These are phyloP conservation scores for Daedaleopsis sinensis DNA, from an alignment of 768 basidiomycete genomes.

Conservation along the genomic window DNA sequence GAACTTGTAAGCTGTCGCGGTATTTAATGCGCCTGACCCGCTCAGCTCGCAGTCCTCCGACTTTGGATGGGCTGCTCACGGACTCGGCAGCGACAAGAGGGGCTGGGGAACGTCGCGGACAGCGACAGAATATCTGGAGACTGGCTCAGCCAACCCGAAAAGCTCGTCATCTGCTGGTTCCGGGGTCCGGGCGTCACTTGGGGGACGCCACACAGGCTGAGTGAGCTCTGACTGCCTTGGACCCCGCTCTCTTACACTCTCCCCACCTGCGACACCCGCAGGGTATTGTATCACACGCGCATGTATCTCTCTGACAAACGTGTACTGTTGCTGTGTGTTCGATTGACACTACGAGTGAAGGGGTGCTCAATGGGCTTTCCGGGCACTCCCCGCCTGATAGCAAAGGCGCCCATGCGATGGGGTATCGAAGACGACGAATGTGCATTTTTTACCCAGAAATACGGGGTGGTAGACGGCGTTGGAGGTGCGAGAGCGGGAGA, in stretches of 20 bases:
- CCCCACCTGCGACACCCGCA: neutral
- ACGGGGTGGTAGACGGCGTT: neutral
- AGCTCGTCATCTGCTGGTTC: conserved; percentile 9
- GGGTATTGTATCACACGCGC: conserved; percentile 1
- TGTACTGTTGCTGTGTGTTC: conserved; percentile 8
- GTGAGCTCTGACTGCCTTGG: neutral
- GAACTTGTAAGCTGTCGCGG: conserved; percentile 1
- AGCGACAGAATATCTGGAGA: neutral
- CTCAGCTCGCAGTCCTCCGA: neutral
- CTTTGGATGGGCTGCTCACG: neutral
- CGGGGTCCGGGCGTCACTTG: conserved; percentile 10
- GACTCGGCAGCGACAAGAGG: neutral
- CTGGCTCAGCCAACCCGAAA: neutral
- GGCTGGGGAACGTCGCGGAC: neutral
- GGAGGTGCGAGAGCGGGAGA: neutral
- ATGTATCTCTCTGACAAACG: conserved; percentile 4
- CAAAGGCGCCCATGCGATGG: conserved; percentile 3
- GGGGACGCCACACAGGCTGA: neutral
- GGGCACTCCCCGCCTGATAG: neutral
- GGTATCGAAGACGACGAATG: neutral
- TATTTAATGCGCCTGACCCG: neutral
- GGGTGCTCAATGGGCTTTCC: conserved; percentile 1
- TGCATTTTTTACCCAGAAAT: neutral
- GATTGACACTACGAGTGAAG: conserved; percentile 14
- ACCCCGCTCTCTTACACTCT: neutral